Evolutionary conservation across 371 early-diverging fungal genomes (phyloP).

Genomic region (Mucor lusitanicus): DNA sequence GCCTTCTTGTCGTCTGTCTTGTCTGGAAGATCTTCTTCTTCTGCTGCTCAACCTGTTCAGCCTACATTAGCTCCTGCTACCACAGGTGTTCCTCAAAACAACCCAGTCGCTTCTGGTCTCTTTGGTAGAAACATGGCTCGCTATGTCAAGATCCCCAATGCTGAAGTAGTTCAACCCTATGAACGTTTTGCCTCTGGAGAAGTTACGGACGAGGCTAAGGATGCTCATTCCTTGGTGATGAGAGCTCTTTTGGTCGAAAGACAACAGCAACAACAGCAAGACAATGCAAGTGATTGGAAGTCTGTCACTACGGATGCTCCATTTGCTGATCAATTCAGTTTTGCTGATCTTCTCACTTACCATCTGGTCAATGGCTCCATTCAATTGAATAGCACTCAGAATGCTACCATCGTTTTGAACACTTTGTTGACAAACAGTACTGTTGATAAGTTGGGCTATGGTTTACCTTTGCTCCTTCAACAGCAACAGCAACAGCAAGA

Average conservation of each 20-base stretch:
- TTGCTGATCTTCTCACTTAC: slow-evolving; percentile 29
- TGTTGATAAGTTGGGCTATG: slow-evolving; percentile 14
- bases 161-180: neutral
- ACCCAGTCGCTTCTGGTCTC: neutral
- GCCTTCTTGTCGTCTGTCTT: neutral
- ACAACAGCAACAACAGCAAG: neutral
- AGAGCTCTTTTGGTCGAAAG: neutral
- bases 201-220: neutral
- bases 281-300: neutral
- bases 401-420: slow-evolving; percentile 4
- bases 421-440: slow-evolving; percentile 33
- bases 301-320: neutral
- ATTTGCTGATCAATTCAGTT: slow-evolving; percentile 11
- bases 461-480: slow-evolving; percentile 26
- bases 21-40: neutral
- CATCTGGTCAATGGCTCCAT: slow-evolving; percentile 35
- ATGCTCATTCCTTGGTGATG: neutral
- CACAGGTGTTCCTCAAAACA: neutral
- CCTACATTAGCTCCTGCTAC: neutral
- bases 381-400: neutral
- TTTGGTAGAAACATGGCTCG: neutral
- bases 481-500: neutral
- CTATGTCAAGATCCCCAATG: neutral
- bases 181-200: neutral
- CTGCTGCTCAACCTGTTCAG: neutral